Conservation (phyloP, 2,329 filamentous ascomycete genomes). For the Aspergillus sp. region DNA sequence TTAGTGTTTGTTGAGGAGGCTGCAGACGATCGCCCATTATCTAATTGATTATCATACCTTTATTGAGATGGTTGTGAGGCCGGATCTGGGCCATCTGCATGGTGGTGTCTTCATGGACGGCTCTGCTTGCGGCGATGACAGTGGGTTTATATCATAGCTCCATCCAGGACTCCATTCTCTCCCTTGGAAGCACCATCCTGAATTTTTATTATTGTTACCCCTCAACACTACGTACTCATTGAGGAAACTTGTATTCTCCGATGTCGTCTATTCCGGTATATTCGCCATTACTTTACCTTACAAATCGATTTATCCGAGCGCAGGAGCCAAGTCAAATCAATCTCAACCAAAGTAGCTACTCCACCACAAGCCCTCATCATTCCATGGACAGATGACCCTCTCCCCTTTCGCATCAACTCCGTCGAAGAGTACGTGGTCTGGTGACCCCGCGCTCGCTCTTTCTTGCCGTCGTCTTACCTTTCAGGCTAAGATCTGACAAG, state of each 20-base stretch:
- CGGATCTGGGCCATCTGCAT: not conserved
- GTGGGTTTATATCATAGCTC: slow-evolving; percentile 10
- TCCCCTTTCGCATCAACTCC: slow-evolving; percentile 9
- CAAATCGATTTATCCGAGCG: slow-evolving; percentile 21
- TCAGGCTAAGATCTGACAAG: slow-evolving; percentile 9
- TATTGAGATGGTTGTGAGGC: not conserved
- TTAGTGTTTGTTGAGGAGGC: not conserved
- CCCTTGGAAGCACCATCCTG: not conserved
- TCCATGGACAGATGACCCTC: slow-evolving; percentile 16
- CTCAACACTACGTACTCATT: not conserved
- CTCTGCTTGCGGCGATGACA: slow-evolving; percentile 6
- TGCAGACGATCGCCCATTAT: slow-evolving; percentile 4
- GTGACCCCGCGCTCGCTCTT: not conserved
- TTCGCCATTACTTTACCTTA: not conserved
- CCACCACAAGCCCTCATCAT: slow-evolving; percentile 13
- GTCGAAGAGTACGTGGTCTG: not conserved
- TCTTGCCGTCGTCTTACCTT: slow-evolving; percentile 11
- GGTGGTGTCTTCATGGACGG: not conserved
- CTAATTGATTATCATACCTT: slow-evolving; percentile 6
- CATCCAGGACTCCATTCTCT: not conserved
- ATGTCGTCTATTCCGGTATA: not conserved
- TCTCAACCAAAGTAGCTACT: slow-evolving; percentile 14
- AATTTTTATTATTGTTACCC: not conserved
- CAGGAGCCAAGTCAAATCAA: slow-evolving; percentile 14
- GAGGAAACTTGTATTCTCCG: not conserved